Base-by-base conservation (phyloP, 192 early-diverging fungal species). In the Entomortierella beljakovae region DNA sequence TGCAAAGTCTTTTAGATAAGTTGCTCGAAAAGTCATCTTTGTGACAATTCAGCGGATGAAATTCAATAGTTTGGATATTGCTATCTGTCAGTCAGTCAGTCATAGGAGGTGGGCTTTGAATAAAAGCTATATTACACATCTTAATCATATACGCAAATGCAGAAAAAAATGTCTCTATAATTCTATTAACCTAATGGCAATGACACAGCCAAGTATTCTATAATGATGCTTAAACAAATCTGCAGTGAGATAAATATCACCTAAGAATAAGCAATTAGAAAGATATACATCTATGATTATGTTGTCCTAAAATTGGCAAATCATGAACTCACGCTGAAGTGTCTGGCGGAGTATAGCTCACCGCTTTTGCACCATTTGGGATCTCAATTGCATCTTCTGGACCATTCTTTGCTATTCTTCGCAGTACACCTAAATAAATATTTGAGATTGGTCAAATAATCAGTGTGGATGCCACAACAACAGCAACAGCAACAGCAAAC, bases 271-370 rank as follows among this genome's bases (percentile, higher is more conserved):
- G n/a, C n/a, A n/a, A n/a, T n/a, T n/a, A n/a, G n/a, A n/a, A n/a
- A n/a, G n/a, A n/a, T n/a, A n/a, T n/a, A n/a, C n/a, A n/a, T n/a
- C n/a, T n/a, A n/a, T n/a, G n/a, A n/a, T n/a, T n/a, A n/a, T n/a
- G 13, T 38, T 38, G 37, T 38, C 37, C 13, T 8, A 38, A 38
- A 8, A 38, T 8, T 6, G 6, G 37, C 13, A 28, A 34, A 57
- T 35, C 1, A 22, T 31, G 28, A 22, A 57, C 52, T 76, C 62
- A 76, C 64, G 72, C 72, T 15, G 72, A 76, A 31, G 58, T 31
- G 28, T 68, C 62, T 1, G 61, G 35, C 11, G 66, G 74, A n/a
- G 10, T 38, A 23, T 68, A 77, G 43, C 31, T 16, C 0, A 59
- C 67, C 7, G 49, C 61, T 6, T 40, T 34, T 0, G 55, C 32